These are phyloP conservation scores for Yarrowia sp. DNA, from an alignment of 805 yeast genomes.

Conservation along the genomic window DNA sequence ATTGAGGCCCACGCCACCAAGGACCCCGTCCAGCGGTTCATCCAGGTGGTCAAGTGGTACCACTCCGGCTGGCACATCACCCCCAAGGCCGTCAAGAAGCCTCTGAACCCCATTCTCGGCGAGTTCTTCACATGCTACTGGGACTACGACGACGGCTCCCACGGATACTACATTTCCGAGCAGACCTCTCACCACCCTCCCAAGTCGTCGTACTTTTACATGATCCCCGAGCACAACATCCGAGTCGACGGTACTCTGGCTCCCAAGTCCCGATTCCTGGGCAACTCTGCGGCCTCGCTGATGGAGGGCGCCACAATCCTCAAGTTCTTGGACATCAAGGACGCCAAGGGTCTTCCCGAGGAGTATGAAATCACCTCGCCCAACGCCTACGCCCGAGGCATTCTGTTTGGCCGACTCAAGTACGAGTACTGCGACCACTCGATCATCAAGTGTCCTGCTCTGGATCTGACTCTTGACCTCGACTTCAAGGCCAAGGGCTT, in stretches of 20 bases:
- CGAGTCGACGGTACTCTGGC: conserved; percentile 88
- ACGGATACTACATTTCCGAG: conserved; percentile 87
- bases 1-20: conserved; percentile 67
- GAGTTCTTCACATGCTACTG: conserved; percentile 91
- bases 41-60: conserved; percentile 84
- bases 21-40: conserved; percentile 72
- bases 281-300: conserved; percentile 95
- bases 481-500: conserved; percentile 96
- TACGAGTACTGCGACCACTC: conserved; percentile 93
- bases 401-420: conserved; percentile 86
- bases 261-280: conserved; percentile 87
- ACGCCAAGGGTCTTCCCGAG: conserved; percentile 61
- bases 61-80: conserved; percentile 97
- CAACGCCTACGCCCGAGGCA: conserved; percentile 92
- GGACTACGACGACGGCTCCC: conserved; percentile 75
- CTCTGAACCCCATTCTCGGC: conserved; percentile 92
- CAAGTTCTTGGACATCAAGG: conserved; percentile 66
- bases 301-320: conserved; percentile 90
- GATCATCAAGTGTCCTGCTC: conserved; percentile 67
- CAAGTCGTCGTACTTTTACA: conserved; percentile 88
- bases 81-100: conserved; percentile 97
- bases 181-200: conserved; percentile 99
- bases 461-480: conserved; percentile 72
- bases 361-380: conserved; percentile 90
- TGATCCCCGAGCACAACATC: conserved; percentile 79